Evolutionary conservation across 208 protist species (phyloP).

Genomic region (Trypanosoma melophagium): DNA sequence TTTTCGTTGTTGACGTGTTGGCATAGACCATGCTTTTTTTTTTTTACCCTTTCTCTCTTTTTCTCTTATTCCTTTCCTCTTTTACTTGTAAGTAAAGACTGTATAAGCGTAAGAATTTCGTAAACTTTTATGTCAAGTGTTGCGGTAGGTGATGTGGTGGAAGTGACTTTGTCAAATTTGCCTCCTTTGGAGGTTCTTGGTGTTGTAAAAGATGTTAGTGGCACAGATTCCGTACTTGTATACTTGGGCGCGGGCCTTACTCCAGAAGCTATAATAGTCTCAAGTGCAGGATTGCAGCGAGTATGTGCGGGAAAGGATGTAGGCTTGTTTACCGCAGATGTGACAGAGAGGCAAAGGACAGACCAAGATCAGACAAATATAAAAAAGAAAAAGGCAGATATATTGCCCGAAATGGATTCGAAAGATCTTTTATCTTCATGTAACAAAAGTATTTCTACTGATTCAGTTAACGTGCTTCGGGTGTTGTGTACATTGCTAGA

Average conservation of each 20-base stretch:
- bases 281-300: constrained; percentile 20
- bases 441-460: not conserved
- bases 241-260: not conserved
- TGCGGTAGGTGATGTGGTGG: constrained; percentile 31
- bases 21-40: too few relatives aligned
- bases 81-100: not conserved
- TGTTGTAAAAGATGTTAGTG: constrained; percentile 23
- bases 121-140: constrained; percentile 11
- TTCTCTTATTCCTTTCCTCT: not conserved
- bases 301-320: constrained; percentile 19
- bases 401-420: not conserved
- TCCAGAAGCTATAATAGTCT: constrained; percentile 7
- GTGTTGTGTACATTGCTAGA: not conserved
- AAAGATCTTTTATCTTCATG: not conserved
- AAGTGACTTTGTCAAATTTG: constrained; percentile 17
- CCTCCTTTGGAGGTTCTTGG: constrained; percentile 28
- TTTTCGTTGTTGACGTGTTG: too few relatives aligned
- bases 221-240: not conserved
- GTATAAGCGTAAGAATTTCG: not conserved
- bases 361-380: too few relatives aligned
- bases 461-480: constrained; percentile 5
- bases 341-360: not conserved
- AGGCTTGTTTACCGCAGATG: constrained; percentile 12
- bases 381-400: too few relatives aligned
- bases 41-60: too few relatives aligned